These are phyloP conservation scores for Scenedesmus sp. DNA, from an alignment of 163 green algal species.

Conservation along the genomic window DNA sequence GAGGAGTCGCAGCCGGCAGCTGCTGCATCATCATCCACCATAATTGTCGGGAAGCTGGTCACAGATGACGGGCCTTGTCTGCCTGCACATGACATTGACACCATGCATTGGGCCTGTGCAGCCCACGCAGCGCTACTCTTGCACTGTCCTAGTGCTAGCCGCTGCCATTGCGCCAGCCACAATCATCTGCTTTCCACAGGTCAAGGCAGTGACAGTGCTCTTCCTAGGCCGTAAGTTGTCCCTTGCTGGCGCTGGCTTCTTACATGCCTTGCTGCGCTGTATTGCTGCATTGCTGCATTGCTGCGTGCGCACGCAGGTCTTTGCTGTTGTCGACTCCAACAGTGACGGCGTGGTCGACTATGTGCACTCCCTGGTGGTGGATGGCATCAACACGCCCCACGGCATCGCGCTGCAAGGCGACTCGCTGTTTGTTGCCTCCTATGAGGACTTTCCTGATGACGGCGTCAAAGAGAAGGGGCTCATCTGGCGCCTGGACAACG, in stretches of 20 bases:
- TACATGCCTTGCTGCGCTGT: neutral
- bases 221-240: no score
- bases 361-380: neutral
- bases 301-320: neutral
- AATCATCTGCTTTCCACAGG: no score
- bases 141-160: no score
- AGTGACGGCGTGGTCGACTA: slow-evolving; percentile 16
- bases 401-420: neutral
- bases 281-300: neutral
- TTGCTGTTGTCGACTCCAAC: slow-evolving; percentile 12
- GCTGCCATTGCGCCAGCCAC: no score
- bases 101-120: neutral
- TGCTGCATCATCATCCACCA: no score
- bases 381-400: slow-evolving; percentile 18
- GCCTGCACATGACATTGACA: no score
- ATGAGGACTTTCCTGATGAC: neutral
- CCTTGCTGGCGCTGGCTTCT: no score
- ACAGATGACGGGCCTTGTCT: no score
- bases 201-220: no score
- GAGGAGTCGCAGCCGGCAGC: no score
- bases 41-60: no score
- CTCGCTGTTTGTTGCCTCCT: slow-evolving; percentile 1
- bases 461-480: neutral
- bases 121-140: no score
- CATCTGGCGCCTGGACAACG: neutral